phyloP scores from a whole-genome alignment of 2,329 filamentous ascomycete species.

The Berkeleyomyces basicola region DNA sequence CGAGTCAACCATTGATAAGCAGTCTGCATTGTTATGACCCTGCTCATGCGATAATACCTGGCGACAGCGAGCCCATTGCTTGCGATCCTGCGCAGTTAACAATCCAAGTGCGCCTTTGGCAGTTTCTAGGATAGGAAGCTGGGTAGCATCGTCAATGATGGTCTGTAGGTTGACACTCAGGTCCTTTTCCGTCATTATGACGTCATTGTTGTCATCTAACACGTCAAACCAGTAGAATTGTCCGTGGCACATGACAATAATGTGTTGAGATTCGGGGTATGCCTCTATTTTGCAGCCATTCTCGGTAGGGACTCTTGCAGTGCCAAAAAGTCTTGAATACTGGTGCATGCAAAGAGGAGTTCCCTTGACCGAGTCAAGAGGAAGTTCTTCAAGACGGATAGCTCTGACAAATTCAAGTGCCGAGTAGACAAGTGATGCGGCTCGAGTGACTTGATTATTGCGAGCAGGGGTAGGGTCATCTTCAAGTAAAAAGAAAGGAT shows the following conservation, averaged over 20 bases:
- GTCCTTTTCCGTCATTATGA: constrained; percentile 96
- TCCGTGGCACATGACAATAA: constrained; percentile 83
- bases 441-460: constrained; percentile 78
- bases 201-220: constrained; percentile 78
- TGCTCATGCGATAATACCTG: constrained; percentile 76
- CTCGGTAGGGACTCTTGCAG: constrained; percentile 82
- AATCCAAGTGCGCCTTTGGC: constrained; percentile 92
- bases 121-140: constrained; percentile 81
- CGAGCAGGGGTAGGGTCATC: constrained; percentile 93
- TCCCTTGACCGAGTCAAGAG: constrained; percentile 70
- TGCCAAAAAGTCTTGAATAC: constrained; percentile 88
- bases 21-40: constrained; percentile 88
- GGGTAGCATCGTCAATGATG: constrained; percentile 76
- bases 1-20: constrained; percentile 85
- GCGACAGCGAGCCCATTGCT: constrained; percentile 82
- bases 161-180: constrained; percentile 80
- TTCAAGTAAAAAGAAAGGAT: constrained; percentile 93
- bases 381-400: constrained; percentile 80
- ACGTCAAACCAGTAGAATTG: constrained; percentile 99
- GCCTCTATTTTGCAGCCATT: constrained; percentile 93
- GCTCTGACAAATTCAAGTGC: constrained; percentile 84
- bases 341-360: constrained; percentile 95
- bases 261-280: constrained; percentile 79
- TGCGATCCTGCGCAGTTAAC: constrained; percentile 87
- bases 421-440: constrained; percentile 80